Evolutionary conservation across 805 yeast genomes (phyloP).

Genomic region (Barnettozyma botsteinii): DNA sequence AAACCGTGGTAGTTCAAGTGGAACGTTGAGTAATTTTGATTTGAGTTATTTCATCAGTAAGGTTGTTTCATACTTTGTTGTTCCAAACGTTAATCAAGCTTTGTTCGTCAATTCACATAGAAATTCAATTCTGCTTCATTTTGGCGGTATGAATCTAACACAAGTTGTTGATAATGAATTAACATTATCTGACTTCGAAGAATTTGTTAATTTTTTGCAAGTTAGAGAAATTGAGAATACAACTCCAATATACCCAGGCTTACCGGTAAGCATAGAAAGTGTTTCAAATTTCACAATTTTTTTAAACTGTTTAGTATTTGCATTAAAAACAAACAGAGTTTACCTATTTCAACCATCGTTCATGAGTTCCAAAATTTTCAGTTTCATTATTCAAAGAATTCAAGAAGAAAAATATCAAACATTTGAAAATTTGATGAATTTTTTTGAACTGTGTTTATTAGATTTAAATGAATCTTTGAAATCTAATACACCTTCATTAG

Average conservation of each 20-base stretch:
- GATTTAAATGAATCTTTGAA: constrained; percentile 18
- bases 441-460: constrained; percentile 17
- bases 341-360: constrained; percentile 7
- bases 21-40: constrained; percentile 1
- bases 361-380: constrained; percentile 1
- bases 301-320: constrained; percentile 7
- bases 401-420: constrained; percentile 13
- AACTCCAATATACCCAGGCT: constrained; percentile 1
- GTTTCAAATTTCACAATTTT: constrained; percentile 5
- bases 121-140: constrained; percentile 5
- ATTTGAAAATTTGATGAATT: constrained; percentile 18
- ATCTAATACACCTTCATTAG: constrained; percentile 6
- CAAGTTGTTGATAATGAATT: constrained; percentile 5
- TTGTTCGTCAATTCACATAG: constrained; percentile 12
- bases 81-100: not conserved
- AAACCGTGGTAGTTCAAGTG: not conserved
- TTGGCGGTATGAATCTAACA: not conserved
- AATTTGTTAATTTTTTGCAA: constrained; percentile 9
- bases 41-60: constrained; percentile 8
- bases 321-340: constrained; percentile 9
- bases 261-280: not conserved
- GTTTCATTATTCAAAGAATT: not conserved
- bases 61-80: constrained; percentile 5
- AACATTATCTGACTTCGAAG: constrained; percentile 7
- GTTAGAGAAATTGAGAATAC: constrained; percentile 1